These are phyloP conservation scores for Gorgonomyces haynaldii DNA, from an alignment of 192 early-diverging fungal species.

Conservation along the genomic window DNA sequence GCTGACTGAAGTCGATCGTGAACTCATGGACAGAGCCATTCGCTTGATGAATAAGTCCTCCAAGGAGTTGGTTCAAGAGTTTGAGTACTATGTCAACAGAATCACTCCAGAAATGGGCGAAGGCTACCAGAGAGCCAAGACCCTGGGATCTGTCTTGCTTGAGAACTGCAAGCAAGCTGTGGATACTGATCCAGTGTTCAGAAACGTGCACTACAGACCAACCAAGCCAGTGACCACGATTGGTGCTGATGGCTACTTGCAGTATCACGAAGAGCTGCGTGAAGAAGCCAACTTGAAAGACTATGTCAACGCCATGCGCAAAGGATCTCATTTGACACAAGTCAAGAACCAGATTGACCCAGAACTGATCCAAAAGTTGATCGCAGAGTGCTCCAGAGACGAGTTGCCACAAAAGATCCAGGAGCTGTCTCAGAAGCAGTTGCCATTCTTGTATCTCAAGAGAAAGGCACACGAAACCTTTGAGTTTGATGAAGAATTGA, in stretches of 20 bases:
- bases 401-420: neutral
- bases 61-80: conserved; percentile 62
- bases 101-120: conserved; percentile 65
- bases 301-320: conserved; percentile 78
- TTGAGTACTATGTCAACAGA: conserved; percentile 77
- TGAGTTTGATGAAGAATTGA: conserved; percentile 27
- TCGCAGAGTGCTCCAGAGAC: conserved; percentile 16
- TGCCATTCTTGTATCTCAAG: conserved; percentile 41
- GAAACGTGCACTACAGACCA: conserved; percentile 72
- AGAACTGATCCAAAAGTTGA: conserved; percentile 14
- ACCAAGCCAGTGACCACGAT: conserved; percentile 72
- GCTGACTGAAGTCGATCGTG: conserved; percentile 77
- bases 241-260: conserved; percentile 67
- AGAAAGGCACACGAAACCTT: neutral
- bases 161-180: conserved; percentile 86
- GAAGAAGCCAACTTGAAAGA: conserved; percentile 81
- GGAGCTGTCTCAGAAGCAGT: neutral
- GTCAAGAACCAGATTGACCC: conserved; percentile 62
- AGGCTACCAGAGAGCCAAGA: conserved; percentile 71
- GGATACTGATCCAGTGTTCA: conserved; percentile 67
- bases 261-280: conserved; percentile 77
- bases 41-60: conserved; percentile 88
- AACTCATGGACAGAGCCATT: conserved; percentile 80
- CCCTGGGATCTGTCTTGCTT: conserved; percentile 67
- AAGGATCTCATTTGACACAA: conserved; percentile 23